Conservation (phyloP, 179 eudicot species). For the Amaranthus tricolor region DNA sequence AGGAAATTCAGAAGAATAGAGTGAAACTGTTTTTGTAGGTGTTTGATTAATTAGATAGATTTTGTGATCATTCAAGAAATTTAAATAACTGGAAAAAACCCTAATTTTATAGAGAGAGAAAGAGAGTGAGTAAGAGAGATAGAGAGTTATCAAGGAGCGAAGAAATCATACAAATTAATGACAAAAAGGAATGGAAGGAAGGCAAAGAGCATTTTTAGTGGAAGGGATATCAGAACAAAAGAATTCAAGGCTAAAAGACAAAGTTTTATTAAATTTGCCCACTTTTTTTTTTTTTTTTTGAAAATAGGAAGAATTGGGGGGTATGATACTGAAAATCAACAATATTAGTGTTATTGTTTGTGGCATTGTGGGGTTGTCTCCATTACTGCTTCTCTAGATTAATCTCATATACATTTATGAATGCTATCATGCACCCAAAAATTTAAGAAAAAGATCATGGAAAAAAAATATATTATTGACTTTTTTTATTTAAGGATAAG, state of each 20-base stretch:
- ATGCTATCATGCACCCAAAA: constrained; percentile 3
- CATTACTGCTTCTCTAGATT: constrained; percentile 10
- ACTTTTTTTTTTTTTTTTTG: not conserved
- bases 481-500: too few relatives aligned
- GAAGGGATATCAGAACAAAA: constrained; percentile 22
- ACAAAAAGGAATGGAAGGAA: constrained; percentile 30
- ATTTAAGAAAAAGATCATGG: not conserved
- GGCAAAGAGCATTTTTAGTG: constrained; percentile 39
- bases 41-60: not conserved
- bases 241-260: constrained; percentile 25
- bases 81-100: constrained; percentile 22
- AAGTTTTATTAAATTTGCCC: constrained; percentile 18
- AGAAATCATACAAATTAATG: constrained; percentile 21
- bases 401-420: not conserved
- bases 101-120: constrained; percentile 29
- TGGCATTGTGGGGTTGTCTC: constrained; percentile 24
- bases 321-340: constrained; percentile 18
- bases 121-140: constrained; percentile 1
- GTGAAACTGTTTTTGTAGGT: constrained; percentile 5
- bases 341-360: constrained; percentile 19
- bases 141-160: not conserved
- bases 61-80: not conserved
- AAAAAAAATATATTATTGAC: too few relatives aligned
- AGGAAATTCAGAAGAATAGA: constrained; percentile 15
- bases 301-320: not conserved